Evolutionary conservation across 169 alveolate genomes (phyloP), one percentile per base, ranked within the genome.

Genomic region (Plasmodium gonderi): DNA sequence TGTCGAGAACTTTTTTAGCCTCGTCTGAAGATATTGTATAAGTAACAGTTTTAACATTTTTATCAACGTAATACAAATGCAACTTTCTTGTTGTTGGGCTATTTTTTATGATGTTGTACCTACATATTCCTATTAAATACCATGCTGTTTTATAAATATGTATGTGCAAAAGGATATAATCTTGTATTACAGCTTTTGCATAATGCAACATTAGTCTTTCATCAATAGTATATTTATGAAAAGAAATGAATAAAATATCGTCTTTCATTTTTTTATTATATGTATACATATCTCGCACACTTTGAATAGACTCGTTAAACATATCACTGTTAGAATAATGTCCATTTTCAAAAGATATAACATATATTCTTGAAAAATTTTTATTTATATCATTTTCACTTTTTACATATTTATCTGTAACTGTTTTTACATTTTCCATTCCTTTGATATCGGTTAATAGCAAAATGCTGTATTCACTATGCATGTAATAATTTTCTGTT

Each of bases 111-210:
- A 87, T 64, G 49, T 87, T 87, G 26, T 87, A 29, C 31, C 93
- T 87, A 49, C 93, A 87, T 54, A 76, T 51, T 14, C 89, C 93
- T 31, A 87, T 23, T 42, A 87, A 44, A 47, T 75, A 74, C 93
- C 93, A 87, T 7, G 93, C 77, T 42, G 93, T 51, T 76, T 54
- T 87, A 14, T 75, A 87, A 74, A 87, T 23, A 29, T 87, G 85
- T 36, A 83, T 87, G 69, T 87, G 93, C 51, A 87, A 65, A 14
- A 74, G 29, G 49, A 87, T 33, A 38, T 75, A 87, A 60, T 87
- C 93, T 74, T 87, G 80, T 40, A 87, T 1, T 26, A 65, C 47
- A 1, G 93, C 40, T 77, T 87, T 75, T 11, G 79, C 20, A 20
- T 87, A 87, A 33, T 75, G 36, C 9, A 76, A 23, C 45, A 75